Base-by-base conservation (phyloP, 2,329 filamentous ascomycete genomes). In the Pseudocercospora crystallina region DNA sequence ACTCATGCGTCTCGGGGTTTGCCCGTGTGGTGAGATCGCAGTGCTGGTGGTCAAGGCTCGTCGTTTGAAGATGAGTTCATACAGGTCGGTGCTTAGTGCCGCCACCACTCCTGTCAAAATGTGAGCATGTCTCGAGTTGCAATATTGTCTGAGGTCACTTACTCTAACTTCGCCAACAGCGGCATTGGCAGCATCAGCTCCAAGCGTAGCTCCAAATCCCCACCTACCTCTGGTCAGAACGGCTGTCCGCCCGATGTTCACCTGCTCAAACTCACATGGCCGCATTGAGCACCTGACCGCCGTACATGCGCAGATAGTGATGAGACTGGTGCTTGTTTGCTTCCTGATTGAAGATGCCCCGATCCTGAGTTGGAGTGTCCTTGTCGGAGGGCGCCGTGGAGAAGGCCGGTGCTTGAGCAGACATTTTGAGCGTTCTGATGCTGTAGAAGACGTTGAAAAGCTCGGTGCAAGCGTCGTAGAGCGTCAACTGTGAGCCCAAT, bases 221-320 rank as follows among this genome's bases (percentile, higher is more conserved):
- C 43, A 62, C 20, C 20, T 26, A 26, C 20, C 20, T 26, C 20
- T 4, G 7, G 20, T 26, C 20, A 26, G 20, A 26, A 26, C 20
- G 20, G 7, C 20, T 26, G 20, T 26, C 20, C 7, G 7, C 20
- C 7, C 20, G 20, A 7, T 4, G 20, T 26, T 7, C 7, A 7
- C 20, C 7, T 26, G 7, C 4, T 26, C 20, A 26, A 26, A 26
- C 20, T 26, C 20, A 26, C 50, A 62, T 56, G 8, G 56, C 52
- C 1, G 63, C 62, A 8, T 59, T 47, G n/a, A 58, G 32, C 5
- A 54, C 61, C 43, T 62, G 57, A 1, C 63, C 63, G 10, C 62
- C 63, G 48, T 65, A 66, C 61, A 61, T 63, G 31, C 63, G 48
- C 36, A 63, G 34, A 37, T 65, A 65, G 43, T 66, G 63, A 46